Evolutionary conservation across 345 rosid genomes (phyloP).

Genomic region (Ceriops zippeliana): DNA sequence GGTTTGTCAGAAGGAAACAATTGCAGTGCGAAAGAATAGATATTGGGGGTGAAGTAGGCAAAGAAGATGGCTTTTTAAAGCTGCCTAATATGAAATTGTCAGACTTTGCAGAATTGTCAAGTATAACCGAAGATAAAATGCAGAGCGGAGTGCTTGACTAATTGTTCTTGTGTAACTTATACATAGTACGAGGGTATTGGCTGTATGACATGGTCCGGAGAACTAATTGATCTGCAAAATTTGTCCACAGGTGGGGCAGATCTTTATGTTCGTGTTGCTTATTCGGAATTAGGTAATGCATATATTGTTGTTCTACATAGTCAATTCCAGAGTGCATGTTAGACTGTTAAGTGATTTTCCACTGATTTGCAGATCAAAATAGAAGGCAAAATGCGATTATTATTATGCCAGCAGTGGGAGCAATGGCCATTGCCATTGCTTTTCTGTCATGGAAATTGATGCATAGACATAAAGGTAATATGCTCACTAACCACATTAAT

Average conservation of each 20-base stretch:
- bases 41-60: slow-evolving; percentile 18
- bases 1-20: slow-evolving; percentile 39
- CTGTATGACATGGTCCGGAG: slow-evolving; percentile 22
- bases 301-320: too few species aligned
- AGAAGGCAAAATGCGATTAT: not conserved
- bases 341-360: not conserved
- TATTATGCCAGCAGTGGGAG: slow-evolving; percentile 6
- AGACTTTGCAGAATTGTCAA: slow-evolving; percentile 24
- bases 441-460: not conserved
- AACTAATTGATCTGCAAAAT: slow-evolving; percentile 13
- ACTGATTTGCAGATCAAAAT: not conserved
- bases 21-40: slow-evolving; percentile 30
- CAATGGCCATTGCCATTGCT: slow-evolving; percentile 10
- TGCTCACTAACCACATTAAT: not conserved
- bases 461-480: not conserved
- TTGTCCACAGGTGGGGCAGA: slow-evolving; percentile 12
- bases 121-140: slow-evolving; percentile 13
- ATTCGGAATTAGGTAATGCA: slow-evolving; percentile 19
- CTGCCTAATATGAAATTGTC: slow-evolving; percentile 41
- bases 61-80: slow-evolving; percentile 41
- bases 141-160: slow-evolving; percentile 19
- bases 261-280: slow-evolving; percentile 17
- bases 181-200: slow-evolving; percentile 21
- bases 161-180: slow-evolving; percentile 32
- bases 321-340: not conserved